Evolutionary conservation across 1,284 basidiomycete species (phyloP).

Genomic region (Ceratobasidium sp.): DNA sequence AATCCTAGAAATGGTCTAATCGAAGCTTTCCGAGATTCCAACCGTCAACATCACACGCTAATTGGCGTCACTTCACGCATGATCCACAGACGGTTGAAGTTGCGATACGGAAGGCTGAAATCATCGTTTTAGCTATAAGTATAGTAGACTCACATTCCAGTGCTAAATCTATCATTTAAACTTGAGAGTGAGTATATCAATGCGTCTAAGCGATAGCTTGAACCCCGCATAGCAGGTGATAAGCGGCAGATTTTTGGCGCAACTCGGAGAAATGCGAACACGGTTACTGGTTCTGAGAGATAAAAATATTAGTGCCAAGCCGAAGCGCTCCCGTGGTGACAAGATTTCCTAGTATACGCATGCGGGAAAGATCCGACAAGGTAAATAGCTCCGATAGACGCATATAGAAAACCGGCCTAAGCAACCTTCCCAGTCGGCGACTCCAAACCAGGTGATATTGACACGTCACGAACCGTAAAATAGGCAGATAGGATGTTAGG

Average conservation of each 20-base stretch:
- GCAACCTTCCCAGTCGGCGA: neutral
- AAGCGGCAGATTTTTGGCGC: neutral
- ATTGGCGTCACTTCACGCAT: neutral
- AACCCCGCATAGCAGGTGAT: neutral
- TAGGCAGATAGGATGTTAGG: neutral
- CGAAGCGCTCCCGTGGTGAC: neutral
- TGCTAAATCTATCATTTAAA: neutral
- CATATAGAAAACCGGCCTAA: neutral
- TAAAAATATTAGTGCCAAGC: constrained; percentile 1
- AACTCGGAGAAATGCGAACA: constrained; percentile 27
- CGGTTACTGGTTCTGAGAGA: neutral
- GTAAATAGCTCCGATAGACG: constrained; percentile 1
- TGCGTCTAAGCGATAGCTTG: neutral
- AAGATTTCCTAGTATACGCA: no score
- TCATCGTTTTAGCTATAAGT: no score
- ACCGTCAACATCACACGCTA: constrained; percentile 14
- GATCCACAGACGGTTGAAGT: no score
- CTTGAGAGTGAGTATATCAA: neutral
- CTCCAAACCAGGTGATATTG: neutral
- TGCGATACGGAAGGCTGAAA: no score
- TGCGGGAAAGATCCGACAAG: neutral
- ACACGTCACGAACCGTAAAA: neutral
- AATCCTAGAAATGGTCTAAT: constrained; percentile 16
- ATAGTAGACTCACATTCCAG: neutral
- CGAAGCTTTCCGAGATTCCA: constrained; percentile 20